Percentiles rank a stretch among this genome's conserved stretches.
Evolutionary conservation across 352 stramenopile species (phyloP).

Genomic region (Hyaloperonospora brassicae): DNA sequence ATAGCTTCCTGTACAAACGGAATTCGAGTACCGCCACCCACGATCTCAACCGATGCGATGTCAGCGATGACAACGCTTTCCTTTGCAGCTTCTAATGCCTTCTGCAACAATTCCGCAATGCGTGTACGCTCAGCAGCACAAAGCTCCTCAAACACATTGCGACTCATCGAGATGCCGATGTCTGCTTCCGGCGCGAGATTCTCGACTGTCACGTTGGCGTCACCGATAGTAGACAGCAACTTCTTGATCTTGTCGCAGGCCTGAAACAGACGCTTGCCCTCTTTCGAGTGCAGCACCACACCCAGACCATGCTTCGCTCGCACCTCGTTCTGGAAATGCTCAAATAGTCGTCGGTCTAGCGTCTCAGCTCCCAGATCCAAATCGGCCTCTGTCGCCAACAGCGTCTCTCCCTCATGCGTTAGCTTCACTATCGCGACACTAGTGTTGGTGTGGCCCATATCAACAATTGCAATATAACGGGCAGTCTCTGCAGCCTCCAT

Average conservation of each 20-base stretch:
- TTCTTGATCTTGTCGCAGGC: conserved; percentile 86
- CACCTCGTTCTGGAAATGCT: conserved; percentile 69
- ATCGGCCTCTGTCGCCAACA: conserved; percentile 51
- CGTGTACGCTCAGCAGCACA: conserved; percentile 41
- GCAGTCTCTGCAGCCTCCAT: conserved; percentile 23
- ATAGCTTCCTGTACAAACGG: conserved; percentile 77
- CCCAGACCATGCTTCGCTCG: conserved; percentile 42
- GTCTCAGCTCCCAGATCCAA: conserved; percentile 58
- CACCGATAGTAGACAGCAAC: conserved; percentile 79
- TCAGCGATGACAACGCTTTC: conserved; percentile 33
- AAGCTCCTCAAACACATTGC: conserved; percentile 62
- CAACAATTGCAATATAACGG: conserved; percentile 74
- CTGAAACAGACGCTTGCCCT: conserved; percentile 80
- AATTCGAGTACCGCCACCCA: conserved; percentile 86
- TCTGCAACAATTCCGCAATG: conserved; percentile 47
- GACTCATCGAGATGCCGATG: conserved; percentile 62
- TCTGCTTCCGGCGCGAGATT: conserved; percentile 80
- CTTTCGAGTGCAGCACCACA: conserved; percentile 60
- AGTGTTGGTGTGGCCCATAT: conserved; percentile 82
- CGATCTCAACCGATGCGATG: conserved; percentile 79
- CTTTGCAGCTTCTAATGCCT: conserved; percentile 37
- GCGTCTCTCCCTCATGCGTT: conserved; percentile 43
- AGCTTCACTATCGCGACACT: conserved; percentile 67
- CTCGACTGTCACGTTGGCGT: conserved; percentile 74
- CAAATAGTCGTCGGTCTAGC: conserved; percentile 70